Percentiles rank a stretch among this genome's conserved stretches.
phyloP scores from a whole-genome alignment of 805 yeast genomes.

The Candida tammaniensis region DNA sequence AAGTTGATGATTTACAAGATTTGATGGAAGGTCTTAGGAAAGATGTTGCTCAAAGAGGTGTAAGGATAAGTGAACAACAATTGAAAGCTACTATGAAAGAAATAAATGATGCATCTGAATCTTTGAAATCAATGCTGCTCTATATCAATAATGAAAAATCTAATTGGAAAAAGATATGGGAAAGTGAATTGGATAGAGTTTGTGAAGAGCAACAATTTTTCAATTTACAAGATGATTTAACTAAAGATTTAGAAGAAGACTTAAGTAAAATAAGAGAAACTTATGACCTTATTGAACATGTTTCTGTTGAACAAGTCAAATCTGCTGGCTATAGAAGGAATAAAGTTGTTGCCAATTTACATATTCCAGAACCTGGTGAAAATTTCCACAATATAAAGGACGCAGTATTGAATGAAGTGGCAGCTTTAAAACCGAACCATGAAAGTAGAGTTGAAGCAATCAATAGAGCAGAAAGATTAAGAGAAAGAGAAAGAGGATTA shows the following conservation, averaged over 20 bases:
- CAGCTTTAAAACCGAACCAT: constrained; percentile 78
- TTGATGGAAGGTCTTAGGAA: constrained; percentile 82
- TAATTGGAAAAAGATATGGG: constrained; percentile 91
- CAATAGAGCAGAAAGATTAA: constrained; percentile 75
- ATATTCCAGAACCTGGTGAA: constrained; percentile 58
- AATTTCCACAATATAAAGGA: constrained; percentile 61
- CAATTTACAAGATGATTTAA: constrained; percentile 83
- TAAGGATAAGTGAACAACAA: constrained; percentile 74
- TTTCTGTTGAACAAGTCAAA: constrained; percentile 74
- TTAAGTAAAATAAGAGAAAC: constrained; percentile 78
- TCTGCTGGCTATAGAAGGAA: constrained; percentile 43
- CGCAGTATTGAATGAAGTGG: constrained; percentile 78
- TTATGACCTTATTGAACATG: constrained; percentile 73
- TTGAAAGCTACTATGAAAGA: constrained; percentile 65
- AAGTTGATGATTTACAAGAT: constrained; percentile 90
- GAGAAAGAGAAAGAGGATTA: constrained; percentile 67
- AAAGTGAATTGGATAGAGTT: constrained; percentile 80
- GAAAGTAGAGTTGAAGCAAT: constrained; percentile 85
- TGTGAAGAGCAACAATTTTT: constrained; percentile 93
- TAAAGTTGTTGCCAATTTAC: constrained; percentile 39
- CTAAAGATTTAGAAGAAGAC: constrained; percentile 77
- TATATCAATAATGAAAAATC: constrained; percentile 72
- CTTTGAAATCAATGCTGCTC: constrained; percentile 51
- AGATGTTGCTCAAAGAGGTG: constrained; percentile 91
- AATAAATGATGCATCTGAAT: constrained; percentile 52